Evolutionary conservation across 345 rosid genomes (phyloP), one percentile per base, ranked within the genome.

Genomic region (Hibiscus mutabilis): DNA sequence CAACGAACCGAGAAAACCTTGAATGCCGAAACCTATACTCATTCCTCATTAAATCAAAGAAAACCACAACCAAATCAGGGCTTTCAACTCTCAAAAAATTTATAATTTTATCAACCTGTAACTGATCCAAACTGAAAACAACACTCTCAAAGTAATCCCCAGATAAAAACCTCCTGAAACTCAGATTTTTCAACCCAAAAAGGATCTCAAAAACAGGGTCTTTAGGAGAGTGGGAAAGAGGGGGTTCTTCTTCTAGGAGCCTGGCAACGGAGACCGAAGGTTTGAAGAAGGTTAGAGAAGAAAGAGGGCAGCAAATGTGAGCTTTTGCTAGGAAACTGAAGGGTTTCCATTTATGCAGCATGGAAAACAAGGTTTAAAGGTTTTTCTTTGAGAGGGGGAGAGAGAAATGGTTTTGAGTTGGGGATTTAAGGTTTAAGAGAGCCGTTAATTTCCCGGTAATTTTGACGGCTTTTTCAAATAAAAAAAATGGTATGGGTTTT

Each of bases 21-120:
- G 94, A 88, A 72, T 88, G 97, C 13, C 69, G 86, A 77, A 86
- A 87, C 62, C 84, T 77, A 60, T 77, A 86, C 69, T 78, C 78
- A 65, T 78, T 82, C 77, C 71, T 88, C 84, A 88, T 60, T 75
- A 73, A 83, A 65, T 77, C 70, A 79, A 79, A 88, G 83, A 88
- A 88, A 73, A 69, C 75, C 57, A 84, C 77, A 0, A 84, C 86
- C 61, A 72, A 82, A 74, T 85, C 88, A 31, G 87, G 76, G 72
- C 77, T 78, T 57, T 79, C 79, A 46, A n/a, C 27, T 74, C 77
- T 81, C 85, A 91, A 33, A 70, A 24, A 74, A 64, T 60, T 35
- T 40, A 91, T 80, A 13, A 86, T 81, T 8, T 47, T 77, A 73
- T 88, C 90, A 14, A 88, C 81, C 24, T 88, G 90, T 51, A 47